These are phyloP conservation scores for Cercospora sp. DNA, from an alignment of 2,329 filamentous ascomycete genomes.

Conservation along the genomic window DNA sequence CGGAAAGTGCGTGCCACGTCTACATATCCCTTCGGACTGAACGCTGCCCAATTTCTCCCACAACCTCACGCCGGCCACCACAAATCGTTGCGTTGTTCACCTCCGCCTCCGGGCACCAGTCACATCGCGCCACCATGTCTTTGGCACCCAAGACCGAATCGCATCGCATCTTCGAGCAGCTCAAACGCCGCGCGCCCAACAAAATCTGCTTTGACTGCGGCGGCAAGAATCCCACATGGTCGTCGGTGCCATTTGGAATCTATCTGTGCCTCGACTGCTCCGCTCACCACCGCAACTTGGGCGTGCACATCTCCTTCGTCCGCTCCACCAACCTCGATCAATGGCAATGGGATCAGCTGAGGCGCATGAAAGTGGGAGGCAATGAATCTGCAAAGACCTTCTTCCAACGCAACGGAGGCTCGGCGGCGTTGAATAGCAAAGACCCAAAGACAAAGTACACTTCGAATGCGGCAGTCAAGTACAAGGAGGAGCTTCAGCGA, in stretches of 20 bases:
- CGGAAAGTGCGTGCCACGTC: background rate
- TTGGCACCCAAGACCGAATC: conserved; percentile 88
- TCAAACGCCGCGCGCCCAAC: conserved; percentile 92
- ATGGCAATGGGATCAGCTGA: conserved; percentile 99
- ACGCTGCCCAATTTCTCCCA: background rate
- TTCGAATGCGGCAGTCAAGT: conserved; percentile 88
- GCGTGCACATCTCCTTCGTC: conserved; percentile 98
- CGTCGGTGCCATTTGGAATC: conserved; percentile 85
- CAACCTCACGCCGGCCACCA: background rate
- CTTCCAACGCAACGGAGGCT: conserved; percentile 95
- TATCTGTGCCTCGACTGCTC: conserved; percentile 98
- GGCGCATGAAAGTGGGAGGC: conserved; percentile 96
- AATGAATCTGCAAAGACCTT: conserved; percentile 98
- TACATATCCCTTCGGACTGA: background rate
- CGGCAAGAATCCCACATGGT: conserved; percentile 98
- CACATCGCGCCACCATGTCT: conserved; percentile 48
- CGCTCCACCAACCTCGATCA: conserved; percentile 95
- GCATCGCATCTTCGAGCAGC: conserved; percentile 95
- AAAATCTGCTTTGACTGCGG: conserved; percentile 99
- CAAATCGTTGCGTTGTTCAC: background rate
- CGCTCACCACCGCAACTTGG: conserved; percentile 92
- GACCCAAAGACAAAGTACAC: conserved; percentile 97
- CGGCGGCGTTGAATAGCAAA: conserved; percentile 91
- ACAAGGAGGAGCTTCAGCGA: conserved; percentile 93
- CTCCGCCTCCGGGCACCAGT: conserved; percentile 5